Evolutionary conservation across 2,329 filamentous ascomycete species (phyloP), one percentile per base, ranked within the genome.

Genomic region (Golovinomyces cichoracearum): DNA sequence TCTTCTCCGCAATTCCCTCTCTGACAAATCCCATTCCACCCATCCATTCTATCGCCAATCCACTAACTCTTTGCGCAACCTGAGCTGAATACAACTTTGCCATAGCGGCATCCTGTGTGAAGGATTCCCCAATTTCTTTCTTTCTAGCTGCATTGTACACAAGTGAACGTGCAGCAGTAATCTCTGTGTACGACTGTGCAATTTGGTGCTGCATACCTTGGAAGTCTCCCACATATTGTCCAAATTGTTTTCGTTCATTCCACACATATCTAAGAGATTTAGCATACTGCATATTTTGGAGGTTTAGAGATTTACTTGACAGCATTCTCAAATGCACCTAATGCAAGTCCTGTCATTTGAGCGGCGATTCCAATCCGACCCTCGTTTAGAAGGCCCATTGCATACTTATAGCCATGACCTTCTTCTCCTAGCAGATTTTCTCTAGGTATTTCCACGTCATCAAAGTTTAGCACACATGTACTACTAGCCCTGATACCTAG

Each of bases 151-250:
- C 90, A 60, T 95, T 98, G 72, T 82, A 98, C 49, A 98, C 85
- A 21, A 98, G 72, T 7, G 85, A 84, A 47, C 90, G 78, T 0
- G 90, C 90, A 26, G 90, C 90, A 49, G 77, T 71, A 60, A 98
- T 94, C 63, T 98, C 90, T 22, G 81, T 83, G 68, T 88, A 95
- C 1, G 85, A 80, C 66, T 98, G 90, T 1, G 90, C 90, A 53
- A 98, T 80, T 68, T 98, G 90, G 69, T 94, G 86, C 68, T 95
- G 88, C 90, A 98, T 95, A 59, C 85, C 86, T 67, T 98, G 90
- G 73, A 98, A 98, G 63, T 92, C 83, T 59, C 90, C 90, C 51
- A 98, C 79, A 49, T 93, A 74, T 61, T 83, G 72, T 56, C 90
- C 88, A 62, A 98, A 98, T 68, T 98, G 90, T 68, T 83, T 85